These are phyloP conservation scores for Pseudogymnoascus sp. DNA, from an alignment of 2,329 filamentous ascomycete genomes.

Conservation along the genomic window DNA sequence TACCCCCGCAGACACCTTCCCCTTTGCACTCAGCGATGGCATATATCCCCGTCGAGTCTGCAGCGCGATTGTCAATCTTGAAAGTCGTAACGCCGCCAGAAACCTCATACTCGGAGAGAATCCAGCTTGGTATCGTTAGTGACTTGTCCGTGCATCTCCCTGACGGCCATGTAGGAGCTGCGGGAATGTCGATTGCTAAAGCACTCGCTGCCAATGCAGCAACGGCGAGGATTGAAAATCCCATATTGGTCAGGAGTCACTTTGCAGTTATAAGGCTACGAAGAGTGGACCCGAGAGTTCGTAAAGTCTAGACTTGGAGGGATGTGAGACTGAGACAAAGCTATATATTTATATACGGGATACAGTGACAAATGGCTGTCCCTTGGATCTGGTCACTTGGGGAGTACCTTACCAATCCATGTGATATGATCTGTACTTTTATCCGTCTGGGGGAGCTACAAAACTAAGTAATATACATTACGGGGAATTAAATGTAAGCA, in stretches of 20 bases:
- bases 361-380: not conserved
- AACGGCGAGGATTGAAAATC: not conserved
- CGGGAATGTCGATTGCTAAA: not conserved
- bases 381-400: not conserved
- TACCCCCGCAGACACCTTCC: not conserved
- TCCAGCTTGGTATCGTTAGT: not conserved
- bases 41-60: not conserved
- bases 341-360: not conserved
- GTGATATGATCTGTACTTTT: not conserved
- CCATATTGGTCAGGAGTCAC: not conserved
- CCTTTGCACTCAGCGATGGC: not conserved
- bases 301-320: not conserved
- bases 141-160: slow-evolving; percentile 4
- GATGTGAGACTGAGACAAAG: not conserved
- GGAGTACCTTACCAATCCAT: not conserved
- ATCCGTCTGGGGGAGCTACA: not conserved
- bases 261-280: not conserved
- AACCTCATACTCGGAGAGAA: not conserved
- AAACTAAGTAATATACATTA: not conserved
- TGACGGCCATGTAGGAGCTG: not conserved
- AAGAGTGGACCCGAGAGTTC: not conserved
- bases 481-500: not conserved
- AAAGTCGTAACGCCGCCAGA: not conserved
- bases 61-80: not conserved
- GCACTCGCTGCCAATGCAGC: not conserved